Conservation (phyloP, 148 eudicot genomes). For the Spergularia bocconei region DNA sequence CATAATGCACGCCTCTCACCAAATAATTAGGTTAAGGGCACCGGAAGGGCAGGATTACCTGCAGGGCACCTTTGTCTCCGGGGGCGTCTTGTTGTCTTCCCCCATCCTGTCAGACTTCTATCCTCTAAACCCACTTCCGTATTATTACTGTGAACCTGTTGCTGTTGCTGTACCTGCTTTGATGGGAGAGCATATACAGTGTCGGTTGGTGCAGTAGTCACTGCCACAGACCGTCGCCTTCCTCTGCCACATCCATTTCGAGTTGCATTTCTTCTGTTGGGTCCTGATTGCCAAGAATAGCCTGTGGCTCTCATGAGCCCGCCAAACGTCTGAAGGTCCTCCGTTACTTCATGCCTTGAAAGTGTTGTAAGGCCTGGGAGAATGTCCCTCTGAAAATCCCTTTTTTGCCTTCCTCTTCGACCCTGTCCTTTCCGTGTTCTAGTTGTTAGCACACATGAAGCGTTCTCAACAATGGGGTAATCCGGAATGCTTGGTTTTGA, state of each 20-base stretch:
- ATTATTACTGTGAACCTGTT: constrained; percentile 18
- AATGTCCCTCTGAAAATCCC: constrained; percentile 89
- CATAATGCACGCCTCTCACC: constrained; percentile 23
- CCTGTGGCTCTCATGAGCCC: constrained; percentile 92
- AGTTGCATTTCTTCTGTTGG: constrained; percentile 50
- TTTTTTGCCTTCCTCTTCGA: constrained; percentile 77
- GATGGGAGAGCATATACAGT: constrained; percentile 31
- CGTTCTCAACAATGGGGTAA: constrained; percentile 32
- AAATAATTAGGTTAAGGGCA: constrained; percentile 43
- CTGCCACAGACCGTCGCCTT: constrained; percentile 40
- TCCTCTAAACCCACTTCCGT: constrained; percentile 58
- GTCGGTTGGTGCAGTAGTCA: constrained; percentile 28
- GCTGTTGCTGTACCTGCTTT: constrained; percentile 11
- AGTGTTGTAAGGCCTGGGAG: constrained; percentile 81
- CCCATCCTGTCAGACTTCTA: constrained; percentile 82
- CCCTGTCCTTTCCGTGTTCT: constrained; percentile 57
- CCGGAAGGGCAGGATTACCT: constrained; percentile 48
- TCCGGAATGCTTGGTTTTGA: constrained; percentile 61
- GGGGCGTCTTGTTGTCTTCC: constrained; percentile 88
- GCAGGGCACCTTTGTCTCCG: constrained; percentile 74
- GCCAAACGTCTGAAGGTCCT: constrained; percentile 83
- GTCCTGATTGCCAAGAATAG: constrained; percentile 61
- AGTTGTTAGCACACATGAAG: constrained; percentile 25
- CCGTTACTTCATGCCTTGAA: constrained; percentile 83
- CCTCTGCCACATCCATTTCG: constrained; percentile 62